A percentile compares a stretch with the other conserved stretches of the same genome.
phyloP scores from a whole-genome alignment of 306 rosid genomes.

The Luffa aegyptiaca region DNA sequence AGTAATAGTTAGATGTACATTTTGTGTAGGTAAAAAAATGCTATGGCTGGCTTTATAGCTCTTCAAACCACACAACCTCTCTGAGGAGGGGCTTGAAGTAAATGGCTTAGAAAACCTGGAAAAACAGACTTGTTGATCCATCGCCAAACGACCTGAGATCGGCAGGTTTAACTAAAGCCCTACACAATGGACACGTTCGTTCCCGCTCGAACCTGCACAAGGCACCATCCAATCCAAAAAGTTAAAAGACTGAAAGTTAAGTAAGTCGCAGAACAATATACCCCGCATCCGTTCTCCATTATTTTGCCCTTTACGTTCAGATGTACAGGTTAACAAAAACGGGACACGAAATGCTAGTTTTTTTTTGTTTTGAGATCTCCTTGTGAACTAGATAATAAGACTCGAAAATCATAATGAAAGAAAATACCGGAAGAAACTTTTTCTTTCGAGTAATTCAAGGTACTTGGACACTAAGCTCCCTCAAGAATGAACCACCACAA shows the following conservation, averaged over 20 bases:
- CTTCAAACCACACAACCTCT: conserved; percentile 45
- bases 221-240: neutral
- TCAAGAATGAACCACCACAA: neutral
- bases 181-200: conserved; percentile 90
- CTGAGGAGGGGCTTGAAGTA: conserved; percentile 15
- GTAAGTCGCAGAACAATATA: neutral
- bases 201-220: conserved; percentile 92
- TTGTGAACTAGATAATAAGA: neutral
- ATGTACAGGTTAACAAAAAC: neutral
- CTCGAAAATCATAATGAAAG: neutral
- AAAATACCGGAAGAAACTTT: neutral
- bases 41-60: conserved; percentile 21
- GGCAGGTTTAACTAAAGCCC: conserved; percentile 94
- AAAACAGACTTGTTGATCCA: conserved; percentile 86
- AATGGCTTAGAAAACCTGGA: conserved; percentile 66
- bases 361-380: neutral
- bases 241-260: neutral
- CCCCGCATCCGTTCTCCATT: neutral
- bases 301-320: neutral
- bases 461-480: neutral
- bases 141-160: conserved; percentile 92
- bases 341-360: neutral
- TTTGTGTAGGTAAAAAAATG: conserved; percentile 32
- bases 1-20: conserved; percentile 33
- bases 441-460: neutral